These are phyloP conservation scores for Boletus edulis DNA, from an alignment of 768 basidiomycete species.

Conservation along the genomic window DNA sequence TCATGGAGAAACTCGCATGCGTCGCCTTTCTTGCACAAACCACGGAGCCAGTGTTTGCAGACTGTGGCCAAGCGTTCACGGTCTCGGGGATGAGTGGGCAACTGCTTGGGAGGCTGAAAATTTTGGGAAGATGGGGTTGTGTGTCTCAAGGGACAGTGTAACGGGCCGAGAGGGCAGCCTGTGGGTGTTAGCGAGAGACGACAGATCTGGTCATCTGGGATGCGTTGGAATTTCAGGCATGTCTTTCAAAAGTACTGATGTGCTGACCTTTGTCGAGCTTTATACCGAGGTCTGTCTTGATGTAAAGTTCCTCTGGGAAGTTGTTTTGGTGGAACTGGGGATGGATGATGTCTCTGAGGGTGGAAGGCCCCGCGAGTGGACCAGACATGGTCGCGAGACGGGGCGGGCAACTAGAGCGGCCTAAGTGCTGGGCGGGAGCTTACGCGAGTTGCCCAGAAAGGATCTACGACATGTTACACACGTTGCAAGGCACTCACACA, in stretches of 20 bases:
- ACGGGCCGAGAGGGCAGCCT: constrained; percentile 88
- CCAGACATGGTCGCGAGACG: constrained; percentile 30
- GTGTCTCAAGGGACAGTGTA: constrained; percentile 90
- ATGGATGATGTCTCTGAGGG: constrained; percentile 66
- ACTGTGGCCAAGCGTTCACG: constrained; percentile 86
- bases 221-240: constrained; percentile 6
- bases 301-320: constrained; percentile 73
- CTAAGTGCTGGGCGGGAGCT: background rate
- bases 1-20: constrained; percentile 99
- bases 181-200: constrained; percentile 74
- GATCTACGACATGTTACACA: background rate
- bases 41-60: constrained; percentile 98
- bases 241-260: background rate
- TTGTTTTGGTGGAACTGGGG: constrained; percentile 96
- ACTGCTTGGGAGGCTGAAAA: constrained; percentile 82
- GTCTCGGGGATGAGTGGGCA: constrained; percentile 81
- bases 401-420: background rate
- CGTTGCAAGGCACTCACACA: background rate
- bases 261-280: constrained; percentile 86
- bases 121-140: constrained; percentile 85
- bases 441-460: background rate
- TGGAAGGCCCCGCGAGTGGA: constrained; percentile 56
- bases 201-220: constrained; percentile 91
- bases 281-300: constrained; percentile 79
- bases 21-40: constrained; percentile 97